Percentiles rank a stretch among this genome's conserved stretches.
Conservation (phyloP, 495 filamentous ascomycete species). For the Aspergillus asperescens region DNA sequence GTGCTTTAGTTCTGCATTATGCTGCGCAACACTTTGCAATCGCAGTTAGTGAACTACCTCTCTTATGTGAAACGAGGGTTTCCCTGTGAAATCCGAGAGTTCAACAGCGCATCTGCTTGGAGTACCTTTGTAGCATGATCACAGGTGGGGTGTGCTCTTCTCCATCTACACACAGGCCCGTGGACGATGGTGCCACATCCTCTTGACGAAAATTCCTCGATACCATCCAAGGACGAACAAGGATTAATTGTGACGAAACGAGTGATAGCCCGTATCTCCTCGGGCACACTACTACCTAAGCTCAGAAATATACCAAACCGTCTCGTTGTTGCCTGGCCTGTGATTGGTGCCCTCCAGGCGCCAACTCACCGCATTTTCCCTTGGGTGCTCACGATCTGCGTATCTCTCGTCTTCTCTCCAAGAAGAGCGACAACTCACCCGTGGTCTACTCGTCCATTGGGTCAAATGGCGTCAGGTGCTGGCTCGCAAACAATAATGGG, state of each 20-base stretch:
- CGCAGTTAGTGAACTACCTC: background rate
- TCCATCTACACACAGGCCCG: no score
- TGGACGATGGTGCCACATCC: constrained; percentile 2
- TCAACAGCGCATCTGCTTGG: constrained; percentile 3
- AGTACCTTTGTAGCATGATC: background rate
- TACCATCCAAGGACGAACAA: background rate
- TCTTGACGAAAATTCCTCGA: background rate
- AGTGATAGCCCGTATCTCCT: background rate
- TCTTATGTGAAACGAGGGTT: background rate
- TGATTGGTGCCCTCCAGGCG: constrained; percentile 16
- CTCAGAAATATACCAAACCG: constrained; percentile 1
- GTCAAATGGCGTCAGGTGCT: background rate
- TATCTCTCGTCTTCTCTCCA: constrained; percentile 12
- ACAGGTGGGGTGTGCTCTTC: background rate
- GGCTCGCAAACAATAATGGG: background rate
- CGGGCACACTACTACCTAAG: background rate
- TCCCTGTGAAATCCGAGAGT: background rate
- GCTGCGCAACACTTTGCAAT: constrained; percentile 3
- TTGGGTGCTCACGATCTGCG: constrained; percentile 43
- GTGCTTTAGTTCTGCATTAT: constrained; percentile 7
- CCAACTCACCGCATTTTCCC: constrained; percentile 20
- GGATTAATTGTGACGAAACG: background rate
- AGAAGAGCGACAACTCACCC: constrained; percentile 2
- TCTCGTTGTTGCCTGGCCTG: background rate
- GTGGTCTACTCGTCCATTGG: background rate